Evolutionary conservation across 345 rosid genomes (phyloP).

Genomic region (Salix caprea): DNA sequence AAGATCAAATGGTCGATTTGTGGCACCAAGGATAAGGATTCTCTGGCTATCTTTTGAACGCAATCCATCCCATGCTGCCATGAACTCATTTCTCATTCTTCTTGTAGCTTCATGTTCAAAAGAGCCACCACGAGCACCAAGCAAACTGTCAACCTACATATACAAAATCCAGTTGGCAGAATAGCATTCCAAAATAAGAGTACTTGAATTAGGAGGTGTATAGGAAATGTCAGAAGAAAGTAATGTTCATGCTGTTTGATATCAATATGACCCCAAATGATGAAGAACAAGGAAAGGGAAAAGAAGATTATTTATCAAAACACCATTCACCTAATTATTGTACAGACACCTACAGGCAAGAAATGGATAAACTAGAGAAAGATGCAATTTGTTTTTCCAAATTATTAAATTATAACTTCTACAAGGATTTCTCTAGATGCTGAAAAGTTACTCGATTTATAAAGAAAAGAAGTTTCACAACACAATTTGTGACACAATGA

Average conservation of each 20-base stretch:
- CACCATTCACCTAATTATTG: background rate
- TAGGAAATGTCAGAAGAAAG: background rate
- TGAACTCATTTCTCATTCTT: conserved; percentile 98
- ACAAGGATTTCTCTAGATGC: too few relatives aligned
- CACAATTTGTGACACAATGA: background rate
- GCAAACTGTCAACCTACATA: conserved; percentile 82
- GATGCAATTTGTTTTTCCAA: background rate
- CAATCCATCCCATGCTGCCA: conserved; percentile 99
- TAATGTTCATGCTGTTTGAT: background rate
- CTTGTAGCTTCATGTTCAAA: conserved; percentile 95
- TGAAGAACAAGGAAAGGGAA: background rate
- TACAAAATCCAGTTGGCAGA: conserved; percentile 3
- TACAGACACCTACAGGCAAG: background rate
- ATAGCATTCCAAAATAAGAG: background rate
- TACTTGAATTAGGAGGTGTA: background rate
- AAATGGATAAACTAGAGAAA: background rate
- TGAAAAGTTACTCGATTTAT: background rate
- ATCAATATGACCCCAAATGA: background rate
- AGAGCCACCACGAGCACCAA: conserved; percentile 97
- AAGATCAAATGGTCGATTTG: conserved; percentile 98
- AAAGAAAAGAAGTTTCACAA: background rate
- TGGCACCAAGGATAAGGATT: conserved; percentile 94
- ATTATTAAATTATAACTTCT: background rate
- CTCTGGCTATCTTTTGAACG: conserved; percentile 94
- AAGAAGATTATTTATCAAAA: background rate